A percentile compares a stretch with the other conserved stretches of the same genome.
Conservation (phyloP, 148 eudicot species). For the Polygonum maritimum region DNA sequence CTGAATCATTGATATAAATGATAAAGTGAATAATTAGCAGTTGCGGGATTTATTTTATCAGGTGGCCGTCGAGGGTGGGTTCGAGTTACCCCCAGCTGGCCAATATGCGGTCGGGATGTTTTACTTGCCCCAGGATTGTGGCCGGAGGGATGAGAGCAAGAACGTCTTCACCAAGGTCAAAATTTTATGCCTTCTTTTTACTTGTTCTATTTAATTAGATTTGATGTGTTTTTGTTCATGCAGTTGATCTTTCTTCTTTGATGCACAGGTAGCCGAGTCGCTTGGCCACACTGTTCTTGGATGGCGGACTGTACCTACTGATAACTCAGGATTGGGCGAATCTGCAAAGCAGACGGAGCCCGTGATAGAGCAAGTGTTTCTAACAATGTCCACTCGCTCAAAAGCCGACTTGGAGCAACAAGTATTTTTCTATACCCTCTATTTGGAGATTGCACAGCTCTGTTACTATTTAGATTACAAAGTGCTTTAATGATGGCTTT, state of each 20-base stretch:
- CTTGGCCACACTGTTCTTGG: slow-evolving; percentile 96
- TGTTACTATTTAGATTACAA: background rate
- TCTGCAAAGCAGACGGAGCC: slow-evolving; percentile 97
- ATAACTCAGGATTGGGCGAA: slow-evolving; percentile 84
- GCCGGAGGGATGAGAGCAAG: slow-evolving; percentile 87
- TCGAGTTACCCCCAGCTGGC: slow-evolving; percentile 76
- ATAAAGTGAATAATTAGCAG: background rate
- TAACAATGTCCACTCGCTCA: slow-evolving; percentile 68
- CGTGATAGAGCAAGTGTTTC: slow-evolving; percentile 92
- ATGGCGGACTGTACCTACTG: slow-evolving; percentile 94
- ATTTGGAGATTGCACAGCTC: background rate
- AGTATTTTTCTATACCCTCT: slow-evolving; percentile 27
- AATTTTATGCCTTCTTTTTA: background rate
- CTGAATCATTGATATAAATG: background rate
- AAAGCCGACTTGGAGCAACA: slow-evolving; percentile 89
- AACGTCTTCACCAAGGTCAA: slow-evolving; percentile 83
- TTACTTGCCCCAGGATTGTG: slow-evolving; percentile 82
- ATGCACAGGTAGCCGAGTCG: slow-evolving; percentile 79
- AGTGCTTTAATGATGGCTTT: slow-evolving; percentile 9
- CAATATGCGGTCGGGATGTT: slow-evolving; percentile 98
- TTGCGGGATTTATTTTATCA: slow-evolving; percentile 11
- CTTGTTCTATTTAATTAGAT: background rate
- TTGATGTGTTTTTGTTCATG: background rate
- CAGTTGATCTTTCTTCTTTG: background rate
- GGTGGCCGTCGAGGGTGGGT: slow-evolving; percentile 78